Percentiles rank a stretch among this genome's conserved stretches.
These are phyloP conservation scores for Hawksworthiomyces lignivorus DNA, from an alignment of 2,329 filamentous ascomycete species.

Conservation along the genomic window DNA sequence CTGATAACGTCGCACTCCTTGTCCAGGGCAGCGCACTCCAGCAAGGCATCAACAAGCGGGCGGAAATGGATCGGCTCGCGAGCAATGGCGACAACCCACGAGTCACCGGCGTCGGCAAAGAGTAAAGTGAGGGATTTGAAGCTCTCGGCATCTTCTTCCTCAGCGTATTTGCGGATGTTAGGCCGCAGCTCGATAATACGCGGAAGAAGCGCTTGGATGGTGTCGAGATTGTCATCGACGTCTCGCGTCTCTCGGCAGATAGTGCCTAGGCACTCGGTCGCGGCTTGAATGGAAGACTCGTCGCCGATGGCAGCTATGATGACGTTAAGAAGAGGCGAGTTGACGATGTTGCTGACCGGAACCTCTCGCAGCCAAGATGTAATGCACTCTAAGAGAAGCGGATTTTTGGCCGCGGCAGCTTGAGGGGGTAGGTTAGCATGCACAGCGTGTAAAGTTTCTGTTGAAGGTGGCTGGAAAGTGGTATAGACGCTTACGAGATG, in stretches of 20 bases:
- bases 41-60: conserved; percentile 75
- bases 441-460: too few species aligned
- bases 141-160: conserved; percentile 74
- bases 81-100: conserved; percentile 89
- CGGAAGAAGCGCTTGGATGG: conserved; percentile 77
- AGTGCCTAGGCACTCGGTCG: conserved; percentile 85
- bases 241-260: conserved; percentile 89
- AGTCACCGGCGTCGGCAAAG: conserved; percentile 86
- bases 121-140: conserved; percentile 86
- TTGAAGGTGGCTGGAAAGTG: too few species aligned
- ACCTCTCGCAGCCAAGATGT: conserved; percentile 96
- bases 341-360: conserved; percentile 72
- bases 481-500: conserved; percentile 68
- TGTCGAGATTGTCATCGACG: conserved; percentile 78
- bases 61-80: conserved; percentile 76
- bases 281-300: conserved; percentile 74
- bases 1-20: conserved; percentile 86
- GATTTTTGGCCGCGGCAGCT: conserved; percentile 64
- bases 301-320: conserved; percentile 70
- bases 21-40: conserved; percentile 87
- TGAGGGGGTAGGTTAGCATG: background rate
- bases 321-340: conserved; percentile 74
- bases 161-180: conserved; percentile 65
- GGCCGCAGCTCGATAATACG: conserved; percentile 68
- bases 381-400: conserved; percentile 87